These are phyloP conservation scores for Pelargonium nanum DNA, from an alignment of 345 rosid genomes.

Conservation along the genomic window DNA sequence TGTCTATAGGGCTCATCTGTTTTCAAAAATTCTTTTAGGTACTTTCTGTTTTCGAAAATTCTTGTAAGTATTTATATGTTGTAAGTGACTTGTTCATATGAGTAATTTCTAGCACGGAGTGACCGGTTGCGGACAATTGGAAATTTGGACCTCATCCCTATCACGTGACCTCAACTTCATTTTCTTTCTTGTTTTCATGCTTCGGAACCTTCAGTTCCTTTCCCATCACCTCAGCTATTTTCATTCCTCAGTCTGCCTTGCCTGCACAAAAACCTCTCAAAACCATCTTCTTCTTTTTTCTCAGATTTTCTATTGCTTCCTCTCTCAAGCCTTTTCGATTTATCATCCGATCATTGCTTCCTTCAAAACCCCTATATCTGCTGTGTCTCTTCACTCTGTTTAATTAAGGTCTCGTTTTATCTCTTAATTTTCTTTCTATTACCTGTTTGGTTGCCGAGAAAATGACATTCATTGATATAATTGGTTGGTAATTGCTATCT, in stretches of 20 bases:
- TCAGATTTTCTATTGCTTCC: not conserved
- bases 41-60: no score
- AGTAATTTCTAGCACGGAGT: no score
- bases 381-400: not conserved
- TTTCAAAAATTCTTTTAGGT: no score
- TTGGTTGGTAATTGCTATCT: not conserved
- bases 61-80: no score
- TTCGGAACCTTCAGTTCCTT: not conserved
- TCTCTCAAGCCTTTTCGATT: not conserved
- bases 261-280: not conserved
- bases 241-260: not conserved
- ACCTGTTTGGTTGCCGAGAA: not conserved
- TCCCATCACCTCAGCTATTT: not conserved
- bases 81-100: no score
- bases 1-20: no score
- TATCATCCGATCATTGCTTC: not conserved
- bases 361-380: not conserved
- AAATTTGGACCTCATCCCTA: not conserved
- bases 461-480: no score
- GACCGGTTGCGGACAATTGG: no score
- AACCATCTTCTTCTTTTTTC: not conserved
- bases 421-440: no score
- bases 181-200: not conserved
- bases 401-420: not conserved
- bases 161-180: constrained; percentile 8